Evolutionary conservation across 2,329 filamentous ascomycete species (phyloP).

Genomic region (Aureobasidium sp.): DNA sequence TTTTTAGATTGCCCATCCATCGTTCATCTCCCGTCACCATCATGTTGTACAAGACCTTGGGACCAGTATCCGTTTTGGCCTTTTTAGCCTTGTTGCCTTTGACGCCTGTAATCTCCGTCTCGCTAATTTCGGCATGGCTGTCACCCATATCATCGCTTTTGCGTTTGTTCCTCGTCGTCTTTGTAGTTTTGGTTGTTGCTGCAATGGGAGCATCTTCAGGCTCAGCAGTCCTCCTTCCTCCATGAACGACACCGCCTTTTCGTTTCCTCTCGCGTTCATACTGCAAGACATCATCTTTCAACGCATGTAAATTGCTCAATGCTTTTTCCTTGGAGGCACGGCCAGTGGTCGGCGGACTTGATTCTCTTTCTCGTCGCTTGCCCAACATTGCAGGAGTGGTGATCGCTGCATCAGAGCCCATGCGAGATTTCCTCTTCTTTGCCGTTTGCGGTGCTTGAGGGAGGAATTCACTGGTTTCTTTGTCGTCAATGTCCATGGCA

Average conservation of each 20-base stretch:
- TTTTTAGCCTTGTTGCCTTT: conserved; percentile 41
- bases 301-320: conserved; percentile 62
- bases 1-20: conserved; percentile 66
- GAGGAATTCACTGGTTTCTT: background rate
- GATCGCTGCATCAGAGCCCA: conserved; percentile 9
- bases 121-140: conserved; percentile 29
- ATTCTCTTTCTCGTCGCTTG: conserved; percentile 61
- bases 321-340: conserved; percentile 86
- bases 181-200: conserved; percentile 17
- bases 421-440: conserved; percentile 22
- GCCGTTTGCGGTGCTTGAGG: conserved; percentile 14
- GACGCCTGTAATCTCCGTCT: conserved; percentile 33
- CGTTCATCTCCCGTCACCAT: conserved; percentile 75
- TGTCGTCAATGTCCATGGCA: background rate
- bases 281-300: conserved; percentile 76
- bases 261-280: conserved; percentile 94
- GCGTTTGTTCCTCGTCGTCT: conserved; percentile 24
- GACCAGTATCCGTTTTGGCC: conserved; percentile 39
- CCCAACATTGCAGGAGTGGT: conserved; percentile 22
- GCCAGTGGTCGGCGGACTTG: conserved; percentile 62
- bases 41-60: conserved; percentile 64
- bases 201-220: conserved; percentile 21
- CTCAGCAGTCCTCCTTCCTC: conserved; percentile 44
- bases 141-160: conserved; percentile 30
- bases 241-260: conserved; percentile 56